Base-by-base conservation (phyloP, 2,329 filamentous ascomycete species). In the Epichloe amarillans region DNA sequence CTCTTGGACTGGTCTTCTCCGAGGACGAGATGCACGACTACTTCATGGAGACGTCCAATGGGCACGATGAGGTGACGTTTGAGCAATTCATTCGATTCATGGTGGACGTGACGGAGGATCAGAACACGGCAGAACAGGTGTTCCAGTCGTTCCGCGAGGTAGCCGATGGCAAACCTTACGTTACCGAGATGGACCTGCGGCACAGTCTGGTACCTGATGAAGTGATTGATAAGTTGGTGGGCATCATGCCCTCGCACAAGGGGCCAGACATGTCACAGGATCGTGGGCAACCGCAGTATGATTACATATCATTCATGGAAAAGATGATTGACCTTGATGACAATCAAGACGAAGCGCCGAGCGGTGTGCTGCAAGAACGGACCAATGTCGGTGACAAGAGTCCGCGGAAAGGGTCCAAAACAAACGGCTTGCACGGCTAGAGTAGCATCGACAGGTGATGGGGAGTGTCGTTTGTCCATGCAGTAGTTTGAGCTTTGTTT, bases 51-150 rank as follows among this genome's bases (percentile, higher is more conserved):
- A 94, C 90, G n/a, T 90, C 87, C 55, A 81, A 79, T 38, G 88
- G 82, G 37, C 79, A 74, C 57, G 85, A 83, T 66, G 80, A 85
- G 57, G 93, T 98, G 48, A 93, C 87, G 4, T 98, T 98, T 64
- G 93, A 98, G 71, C 91, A 97, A 68, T 98, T 98, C 64, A 98
- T 98, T 65, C 83, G 88, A 39, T 98, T 98, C 75, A 98, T 98
- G 93, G 93, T 98, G 46, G 88, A 95, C 59, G 93, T 96, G 47
- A 98, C 93, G 12, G 93, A 98, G 69, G 93, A 98, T 64, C 93
- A 98, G 70, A 96, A 98, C 66, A 96, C 90, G 4, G 93, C 93
- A 12, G 93, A 97, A 69, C 93, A 98, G 67, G 93, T 98, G 5
- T 97, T 93, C 73, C 91, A 98, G 70, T 94, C 86, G 56, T 98